Percentiles rank a stretch among this genome's conserved stretches.
Evolutionary conservation across 1,284 basidiomycete species (phyloP).

Genomic region (Athelia sp.): DNA sequence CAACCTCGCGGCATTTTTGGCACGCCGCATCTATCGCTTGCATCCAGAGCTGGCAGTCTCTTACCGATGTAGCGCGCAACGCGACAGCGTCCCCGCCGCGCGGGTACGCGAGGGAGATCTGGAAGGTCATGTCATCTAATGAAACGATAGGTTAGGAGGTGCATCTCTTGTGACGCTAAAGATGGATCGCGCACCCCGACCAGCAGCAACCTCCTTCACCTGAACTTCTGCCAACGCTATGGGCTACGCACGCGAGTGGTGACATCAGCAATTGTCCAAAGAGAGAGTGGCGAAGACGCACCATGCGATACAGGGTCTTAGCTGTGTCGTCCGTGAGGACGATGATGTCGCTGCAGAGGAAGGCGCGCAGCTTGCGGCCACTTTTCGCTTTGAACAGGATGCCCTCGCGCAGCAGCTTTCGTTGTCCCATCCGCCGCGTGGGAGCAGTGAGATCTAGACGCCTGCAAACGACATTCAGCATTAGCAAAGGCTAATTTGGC

Average conservation of each 20-base stretch:
- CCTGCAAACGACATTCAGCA: constrained; percentile 28
- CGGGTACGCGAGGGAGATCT: constrained; percentile 61
- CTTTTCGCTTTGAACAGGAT: constrained; percentile 78
- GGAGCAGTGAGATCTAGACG: constrained; percentile 88
- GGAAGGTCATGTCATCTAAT: constrained; percentile 64
- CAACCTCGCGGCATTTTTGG: constrained; percentile 32
- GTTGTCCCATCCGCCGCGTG: constrained; percentile 73
- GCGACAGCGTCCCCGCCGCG: constrained; percentile 71
- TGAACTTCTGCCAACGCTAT: constrained; percentile 65
- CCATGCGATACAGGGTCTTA: constrained; percentile 77
- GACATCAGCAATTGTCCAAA: not conserved
- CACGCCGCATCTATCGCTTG: constrained; percentile 40
- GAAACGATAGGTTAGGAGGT: constrained; percentile 4
- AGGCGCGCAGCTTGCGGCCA: constrained; percentile 71
- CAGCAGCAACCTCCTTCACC: constrained; percentile 45
- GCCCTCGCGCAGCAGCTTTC: constrained; percentile 80
- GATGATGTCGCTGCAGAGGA: constrained; percentile 78
- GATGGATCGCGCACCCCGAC: constrained; percentile 35
- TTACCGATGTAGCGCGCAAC: constrained; percentile 53
- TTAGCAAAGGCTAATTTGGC: not conserved
- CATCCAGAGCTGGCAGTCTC: constrained; percentile 67
- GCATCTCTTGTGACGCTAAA: not conserved
- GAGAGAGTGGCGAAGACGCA: constrained; percentile 30
- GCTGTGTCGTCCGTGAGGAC: constrained; percentile 69
- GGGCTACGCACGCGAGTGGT: constrained; percentile 35